Base-by-base conservation (phyloP, 202 grass and related monocot genomes). In the Musa balbisiana region DNA sequence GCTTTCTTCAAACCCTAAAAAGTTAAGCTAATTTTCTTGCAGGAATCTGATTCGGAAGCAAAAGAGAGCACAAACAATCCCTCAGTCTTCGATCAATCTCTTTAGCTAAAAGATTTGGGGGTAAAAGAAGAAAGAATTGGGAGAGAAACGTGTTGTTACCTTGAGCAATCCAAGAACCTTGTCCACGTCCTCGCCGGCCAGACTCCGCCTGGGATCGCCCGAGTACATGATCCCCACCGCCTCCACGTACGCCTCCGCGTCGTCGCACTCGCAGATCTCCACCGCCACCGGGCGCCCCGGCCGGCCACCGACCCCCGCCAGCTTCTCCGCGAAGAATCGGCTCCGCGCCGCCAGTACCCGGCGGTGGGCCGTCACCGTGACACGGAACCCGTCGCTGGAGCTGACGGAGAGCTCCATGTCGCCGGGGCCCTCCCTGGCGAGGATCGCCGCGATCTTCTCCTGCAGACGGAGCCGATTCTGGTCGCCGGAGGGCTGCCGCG, bases 261-360 rank as follows among this genome's bases (percentile, higher is more conserved):
- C 77, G 53, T 69, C 77, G 77, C 77, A 79, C 52, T 79, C 77
- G 3, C 67, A 69, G 77, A 79, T 69, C 77, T 79, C 77, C 66
- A 79, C 77, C 53, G 51, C 77, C 16, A 70, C 77, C 49, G 49
- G 59, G 2, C 59, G 62, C 49, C 62, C 62, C 20, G 62, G 12
- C 11, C 49, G 9, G 53, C 53, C 66, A 21, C 62, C 19, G 49
- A 77, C 27, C 25, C 77, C 77, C 53, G 25, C 65, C 26, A 79
- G 77, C 64, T 70, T 69, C 26, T 69, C 77, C 66, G 77, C 77
- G 19, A 79, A 79, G 77, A 79, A 79, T 11, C 77, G 66, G 77
- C 77, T 79, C 17, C 77, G 25, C 10, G 52, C 26, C 21, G 52
- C 64, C 62, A 79, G 66, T 10, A 70, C 77, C 65, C 65, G 53